A percentile compares a stretch with the other conserved stretches of the same genome.
phyloP scores from a whole-genome alignment of 2,329 filamentous ascomycete genomes.

The Alternaria longipes region DNA sequence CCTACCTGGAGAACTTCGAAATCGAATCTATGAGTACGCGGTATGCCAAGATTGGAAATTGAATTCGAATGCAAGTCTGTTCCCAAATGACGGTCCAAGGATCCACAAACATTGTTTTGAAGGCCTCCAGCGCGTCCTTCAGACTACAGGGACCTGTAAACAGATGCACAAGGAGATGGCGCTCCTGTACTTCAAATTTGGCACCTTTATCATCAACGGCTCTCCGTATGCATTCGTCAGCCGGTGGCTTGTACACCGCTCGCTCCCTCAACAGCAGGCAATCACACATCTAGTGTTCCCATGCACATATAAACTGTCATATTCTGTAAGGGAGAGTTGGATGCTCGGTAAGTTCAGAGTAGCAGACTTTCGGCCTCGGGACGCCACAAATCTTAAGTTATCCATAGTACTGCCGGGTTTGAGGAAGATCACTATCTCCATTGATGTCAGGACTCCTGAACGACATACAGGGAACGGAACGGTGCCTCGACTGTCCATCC shows the following conservation, averaged over 20 bases:
- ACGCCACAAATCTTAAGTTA: neutral
- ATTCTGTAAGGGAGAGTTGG: neutral
- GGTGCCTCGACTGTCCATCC: neutral
- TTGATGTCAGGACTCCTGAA: neutral
- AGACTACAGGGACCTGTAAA: neutral
- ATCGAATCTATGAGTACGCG: slow-evolving; percentile 21
- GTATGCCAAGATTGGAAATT: neutral
- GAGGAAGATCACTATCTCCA: neutral
- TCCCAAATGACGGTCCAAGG: neutral
- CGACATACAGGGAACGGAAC: neutral
- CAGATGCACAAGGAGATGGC: neutral
- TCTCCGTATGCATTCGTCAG: neutral
- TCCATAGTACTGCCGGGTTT: neutral
- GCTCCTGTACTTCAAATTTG: neutral
- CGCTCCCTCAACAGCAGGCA: neutral
- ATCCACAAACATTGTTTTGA: neutral
- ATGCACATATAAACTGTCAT: neutral
- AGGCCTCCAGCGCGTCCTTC: neutral
- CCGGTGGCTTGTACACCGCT: neutral
- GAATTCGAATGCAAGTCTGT: neutral
- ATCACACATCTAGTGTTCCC: neutral
- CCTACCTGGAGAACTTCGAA: slow-evolving; percentile 19
- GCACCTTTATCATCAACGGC: neutral
- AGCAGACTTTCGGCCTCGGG: neutral
- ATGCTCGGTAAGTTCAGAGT: neutral